These are phyloP conservation scores for Aspergillus intermedius DNA, from an alignment of 2,329 filamentous ascomycete species.

Conservation along the genomic window DNA sequence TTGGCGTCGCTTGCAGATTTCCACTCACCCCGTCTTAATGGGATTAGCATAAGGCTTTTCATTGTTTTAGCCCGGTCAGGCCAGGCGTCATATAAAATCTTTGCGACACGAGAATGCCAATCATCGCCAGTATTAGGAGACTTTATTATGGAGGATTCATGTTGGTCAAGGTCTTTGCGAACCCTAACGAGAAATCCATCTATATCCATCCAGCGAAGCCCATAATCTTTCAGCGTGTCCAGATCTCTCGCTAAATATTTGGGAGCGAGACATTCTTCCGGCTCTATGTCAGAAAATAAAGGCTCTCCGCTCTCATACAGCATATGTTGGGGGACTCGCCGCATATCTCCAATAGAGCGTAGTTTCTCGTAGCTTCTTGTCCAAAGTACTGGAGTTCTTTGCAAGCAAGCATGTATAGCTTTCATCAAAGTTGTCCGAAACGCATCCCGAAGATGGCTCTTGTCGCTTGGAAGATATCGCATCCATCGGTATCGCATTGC, in stretches of 20 bases:
- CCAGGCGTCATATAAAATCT: background rate
- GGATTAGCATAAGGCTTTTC: background rate
- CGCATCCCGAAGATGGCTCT: background rate
- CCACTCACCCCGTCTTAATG: background rate
- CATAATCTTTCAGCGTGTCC: conserved; percentile 1
- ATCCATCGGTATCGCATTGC: conserved; percentile 41
- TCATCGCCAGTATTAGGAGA: background rate
- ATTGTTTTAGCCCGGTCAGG: background rate
- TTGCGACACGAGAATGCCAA: conserved; percentile 7
- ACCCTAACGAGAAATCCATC: background rate
- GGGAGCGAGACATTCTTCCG: conserved; percentile 3
- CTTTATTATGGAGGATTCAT: conserved; percentile 1
- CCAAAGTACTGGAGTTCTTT: conserved; percentile 1
- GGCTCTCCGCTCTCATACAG: conserved; percentile 4
- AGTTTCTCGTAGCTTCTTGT: conserved; percentile 1
- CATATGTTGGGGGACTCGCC: background rate
- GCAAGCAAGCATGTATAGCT: background rate
- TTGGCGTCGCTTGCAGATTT: background rate
- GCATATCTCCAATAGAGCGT: conserved; percentile 4
- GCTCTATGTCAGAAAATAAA: conserved; percentile 2
- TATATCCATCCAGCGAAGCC: background rate
- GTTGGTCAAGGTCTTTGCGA: conserved; percentile 2
- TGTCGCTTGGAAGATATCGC: conserved; percentile 37
- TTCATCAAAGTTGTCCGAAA: conserved; percentile 5
- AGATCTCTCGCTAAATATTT: conserved; percentile 2